phyloP scores from a whole-genome alignment of 305 asterid species.

The Fraxinus nigra region DNA sequence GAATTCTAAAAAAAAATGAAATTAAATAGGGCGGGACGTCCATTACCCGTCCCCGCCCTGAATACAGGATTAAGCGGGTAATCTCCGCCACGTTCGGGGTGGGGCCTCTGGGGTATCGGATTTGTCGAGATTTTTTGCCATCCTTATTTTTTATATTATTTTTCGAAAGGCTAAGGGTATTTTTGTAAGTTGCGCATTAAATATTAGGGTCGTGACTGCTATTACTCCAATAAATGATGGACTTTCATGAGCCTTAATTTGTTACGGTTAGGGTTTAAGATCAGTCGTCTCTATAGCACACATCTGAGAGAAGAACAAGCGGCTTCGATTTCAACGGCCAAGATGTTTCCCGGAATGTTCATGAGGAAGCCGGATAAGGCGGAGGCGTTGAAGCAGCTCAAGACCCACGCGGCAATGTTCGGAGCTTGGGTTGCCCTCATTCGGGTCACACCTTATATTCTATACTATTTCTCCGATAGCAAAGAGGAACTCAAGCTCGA shows the following conservation, averaged over 20 bases:
- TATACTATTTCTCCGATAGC: constrained; percentile 67
- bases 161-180: no score
- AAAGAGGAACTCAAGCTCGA: constrained; percentile 67
- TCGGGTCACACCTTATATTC: constrained; percentile 74
- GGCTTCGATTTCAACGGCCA: constrained; percentile 19
- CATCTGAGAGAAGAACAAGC: neutral
- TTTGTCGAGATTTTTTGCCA: no score
- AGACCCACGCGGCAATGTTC: constrained; percentile 63
- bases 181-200: neutral
- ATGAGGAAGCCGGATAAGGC: constrained; percentile 85
- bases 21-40: no score
- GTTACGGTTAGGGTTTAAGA: constrained; percentile 26
- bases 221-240: neutral
- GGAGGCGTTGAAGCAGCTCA: constrained; percentile 85
- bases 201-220: neutral
- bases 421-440: constrained; percentile 79
- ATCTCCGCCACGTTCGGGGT: no score
- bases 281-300: neutral
- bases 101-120: no score
- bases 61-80: no score
- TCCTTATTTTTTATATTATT: no score
- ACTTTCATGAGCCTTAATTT: neutral
- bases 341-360: constrained; percentile 90
- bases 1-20: no score
- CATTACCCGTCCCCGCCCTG: no score